phyloP scores from a whole-genome alignment of 257 asterid genomes.

The Apocynum venetum region DNA sequence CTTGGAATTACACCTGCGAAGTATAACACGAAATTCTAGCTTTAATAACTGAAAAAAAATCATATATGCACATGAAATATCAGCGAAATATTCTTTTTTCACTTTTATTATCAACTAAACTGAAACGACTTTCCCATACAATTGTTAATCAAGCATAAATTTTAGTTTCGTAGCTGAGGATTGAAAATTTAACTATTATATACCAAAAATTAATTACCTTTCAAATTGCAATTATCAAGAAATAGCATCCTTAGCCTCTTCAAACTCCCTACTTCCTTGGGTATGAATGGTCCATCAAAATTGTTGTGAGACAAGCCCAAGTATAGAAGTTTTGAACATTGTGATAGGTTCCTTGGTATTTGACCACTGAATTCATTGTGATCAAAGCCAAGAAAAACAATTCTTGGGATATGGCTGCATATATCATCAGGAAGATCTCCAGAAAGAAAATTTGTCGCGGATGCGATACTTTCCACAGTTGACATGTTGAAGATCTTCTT shows the following conservation, averaged over 20 bases:
- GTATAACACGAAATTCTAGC: no score
- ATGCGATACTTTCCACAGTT: neutral
- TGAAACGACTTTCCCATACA: no score
- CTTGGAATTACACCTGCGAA: conserved; percentile 25
- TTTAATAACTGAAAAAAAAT: no score
- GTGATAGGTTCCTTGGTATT: conserved; percentile 3
- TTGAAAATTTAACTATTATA: no score
- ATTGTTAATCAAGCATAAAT: no score
- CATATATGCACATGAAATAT: no score
- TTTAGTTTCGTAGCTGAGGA: no score
- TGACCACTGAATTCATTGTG: conserved; percentile 1
- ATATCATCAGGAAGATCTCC: conserved; percentile 17
- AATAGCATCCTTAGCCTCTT: conserved; percentile 11
- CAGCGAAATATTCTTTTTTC: no score
- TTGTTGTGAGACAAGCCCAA: conserved; percentile 13
- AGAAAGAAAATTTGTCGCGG: no score
- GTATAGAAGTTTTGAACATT: conserved; percentile 13
- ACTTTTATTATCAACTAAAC: no score
- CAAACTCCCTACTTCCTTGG: conserved; percentile 18
- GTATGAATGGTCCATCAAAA: conserved; percentile 24
- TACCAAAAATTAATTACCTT: neutral
- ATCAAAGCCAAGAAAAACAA: neutral
- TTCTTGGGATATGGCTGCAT: neutral
- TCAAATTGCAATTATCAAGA: conserved; percentile 7
- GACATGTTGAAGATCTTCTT: conserved; percentile 19